A percentile compares a stretch with the other conserved stretches of the same genome.
These are phyloP conservation scores for Phlyctochytrium bullatum DNA, from an alignment of 192 early-diverging fungal species.

Conservation along the genomic window DNA sequence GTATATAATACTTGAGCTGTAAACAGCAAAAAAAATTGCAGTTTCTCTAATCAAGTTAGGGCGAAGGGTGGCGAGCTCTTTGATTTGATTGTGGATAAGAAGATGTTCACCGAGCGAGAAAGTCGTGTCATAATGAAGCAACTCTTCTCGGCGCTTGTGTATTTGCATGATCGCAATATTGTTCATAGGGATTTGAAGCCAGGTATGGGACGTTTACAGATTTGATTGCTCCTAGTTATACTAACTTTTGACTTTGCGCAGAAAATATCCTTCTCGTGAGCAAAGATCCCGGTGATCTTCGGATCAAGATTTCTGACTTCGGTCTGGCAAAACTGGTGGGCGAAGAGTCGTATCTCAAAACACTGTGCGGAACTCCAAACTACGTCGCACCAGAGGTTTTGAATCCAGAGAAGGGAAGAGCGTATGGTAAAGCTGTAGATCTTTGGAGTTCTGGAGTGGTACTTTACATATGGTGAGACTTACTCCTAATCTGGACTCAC, in stretches of 20 bases:
- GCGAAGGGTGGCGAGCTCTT: conserved; percentile 84
- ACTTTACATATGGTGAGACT: conserved; percentile 66
- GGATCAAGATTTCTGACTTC: conserved; percentile 89
- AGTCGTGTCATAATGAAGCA: conserved; percentile 69
- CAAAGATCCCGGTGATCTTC: conserved; percentile 41
- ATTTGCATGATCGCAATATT: conserved; percentile 72
- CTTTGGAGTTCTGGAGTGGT: conserved; percentile 91
- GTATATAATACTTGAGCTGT: conserved; percentile 75
- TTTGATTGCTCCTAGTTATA: too few species aligned
- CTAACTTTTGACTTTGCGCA: too few species aligned
- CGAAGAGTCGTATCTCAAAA: conserved; percentile 47
- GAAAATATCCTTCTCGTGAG: conserved; percentile 67
- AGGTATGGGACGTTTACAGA: conserved; percentile 23
- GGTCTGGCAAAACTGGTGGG: conserved; percentile 73
- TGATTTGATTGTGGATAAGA: conserved; percentile 69
- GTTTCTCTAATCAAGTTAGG: conserved; percentile 37
- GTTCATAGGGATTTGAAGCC: conserved; percentile 87
- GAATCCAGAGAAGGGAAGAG: conserved; percentile 27
- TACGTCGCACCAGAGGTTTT: conserved; percentile 87
- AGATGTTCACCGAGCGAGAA: conserved; percentile 65
- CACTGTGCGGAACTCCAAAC: conserved; percentile 65
- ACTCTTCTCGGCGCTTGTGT: conserved; percentile 69
- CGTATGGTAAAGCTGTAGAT: conserved; percentile 68
- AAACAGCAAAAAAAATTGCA: conserved; percentile 22
- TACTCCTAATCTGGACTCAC: too few species aligned